phyloP scores from a whole-genome alignment of 768 basidiomycete species.

The Megacollybia marginata region DNA sequence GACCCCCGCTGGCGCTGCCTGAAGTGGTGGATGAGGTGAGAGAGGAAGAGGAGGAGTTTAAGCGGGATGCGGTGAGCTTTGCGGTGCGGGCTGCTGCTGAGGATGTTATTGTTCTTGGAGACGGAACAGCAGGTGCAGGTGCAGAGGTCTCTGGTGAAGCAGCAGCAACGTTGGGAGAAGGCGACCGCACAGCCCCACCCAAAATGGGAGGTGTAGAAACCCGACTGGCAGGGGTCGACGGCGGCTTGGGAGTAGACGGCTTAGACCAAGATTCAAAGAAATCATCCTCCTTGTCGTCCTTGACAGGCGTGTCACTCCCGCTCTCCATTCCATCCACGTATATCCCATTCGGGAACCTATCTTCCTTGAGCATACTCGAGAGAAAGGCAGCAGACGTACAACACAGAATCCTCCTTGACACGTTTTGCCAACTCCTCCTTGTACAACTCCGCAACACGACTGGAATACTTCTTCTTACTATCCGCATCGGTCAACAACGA shows the following conservation, averaged over 20 bases:
- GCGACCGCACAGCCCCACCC: slow-evolving; percentile 31
- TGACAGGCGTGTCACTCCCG: slow-evolving; percentile 27
- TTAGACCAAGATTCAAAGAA: slow-evolving; percentile 99
- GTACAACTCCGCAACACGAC: slow-evolving; percentile 79
- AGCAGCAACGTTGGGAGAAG: slow-evolving; percentile 20
- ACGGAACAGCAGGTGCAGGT: slow-evolving; percentile 21
- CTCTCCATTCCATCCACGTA: slow-evolving; percentile 75
- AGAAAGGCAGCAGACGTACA: slow-evolving; percentile 33
- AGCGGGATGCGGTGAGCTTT: slow-evolving; percentile 33
- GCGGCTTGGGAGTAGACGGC: slow-evolving; percentile 52
- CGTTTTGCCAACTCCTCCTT: slow-evolving; percentile 83
- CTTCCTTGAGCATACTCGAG: too few relatives aligned
- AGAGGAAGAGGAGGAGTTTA: slow-evolving; percentile 31
- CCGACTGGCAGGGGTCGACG: slow-evolving; percentile 43
- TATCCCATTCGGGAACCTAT: slow-evolving; percentile 74
- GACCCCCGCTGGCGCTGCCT: slow-evolving; percentile 2
- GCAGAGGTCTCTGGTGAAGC: slow-evolving; percentile 23
- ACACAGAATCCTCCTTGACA: slow-evolving; percentile 66
- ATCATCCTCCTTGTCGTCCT: slow-evolving; percentile 66
- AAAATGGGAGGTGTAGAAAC: slow-evolving; percentile 49
- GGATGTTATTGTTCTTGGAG: slow-evolving; percentile 60
- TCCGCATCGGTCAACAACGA: slow-evolving; percentile 66
- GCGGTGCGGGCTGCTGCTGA: slow-evolving; percentile 44
- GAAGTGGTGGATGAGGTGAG: slow-evolving; percentile 8
- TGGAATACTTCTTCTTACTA: slow-evolving; percentile 85